Percentiles rank a stretch among this genome's conserved stretches.
phyloP scores from a whole-genome alignment of 2,329 filamentous ascomycete species.

The Hymenoscyphus fraxineus region DNA sequence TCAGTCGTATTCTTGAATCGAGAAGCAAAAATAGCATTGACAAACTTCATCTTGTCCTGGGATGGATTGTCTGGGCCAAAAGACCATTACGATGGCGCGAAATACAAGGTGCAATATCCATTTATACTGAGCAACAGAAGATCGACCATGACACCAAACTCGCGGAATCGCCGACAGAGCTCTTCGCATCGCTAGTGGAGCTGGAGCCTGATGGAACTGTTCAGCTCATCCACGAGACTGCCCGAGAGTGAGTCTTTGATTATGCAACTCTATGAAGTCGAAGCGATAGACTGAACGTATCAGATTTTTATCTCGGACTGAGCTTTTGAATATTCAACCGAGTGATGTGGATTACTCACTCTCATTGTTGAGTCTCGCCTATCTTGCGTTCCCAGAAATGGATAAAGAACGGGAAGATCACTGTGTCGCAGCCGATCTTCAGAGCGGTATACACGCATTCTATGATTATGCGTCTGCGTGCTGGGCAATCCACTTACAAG shows the following conservation, averaged over 20 bases:
- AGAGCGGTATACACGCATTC: slow-evolving; percentile 27
- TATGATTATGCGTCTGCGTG: slow-evolving; percentile 32
- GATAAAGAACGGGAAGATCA: slow-evolving; percentile 12
- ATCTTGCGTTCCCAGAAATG: slow-evolving; percentile 32
- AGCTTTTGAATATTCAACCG: no score
- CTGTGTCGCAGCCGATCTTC: neutral
- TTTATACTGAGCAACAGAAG: slow-evolving; percentile 30
- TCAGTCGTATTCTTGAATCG: no score
- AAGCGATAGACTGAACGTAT: no score
- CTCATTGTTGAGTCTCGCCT: slow-evolving; percentile 21
- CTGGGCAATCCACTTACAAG: slow-evolving; percentile 31
- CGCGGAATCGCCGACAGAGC: slow-evolving; percentile 31
- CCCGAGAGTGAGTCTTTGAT: no score
- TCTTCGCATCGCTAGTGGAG: slow-evolving; percentile 38
- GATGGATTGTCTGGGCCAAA: slow-evolving; percentile 40
- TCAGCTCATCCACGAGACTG: no score
- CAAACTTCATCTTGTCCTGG: slow-evolving; percentile 20
- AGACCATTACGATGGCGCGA: slow-evolving; percentile 41
- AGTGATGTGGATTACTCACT: no score
- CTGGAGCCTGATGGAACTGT: slow-evolving; percentile 35
- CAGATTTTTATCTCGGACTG: no score
- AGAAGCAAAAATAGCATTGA: no score
- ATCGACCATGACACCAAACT: slow-evolving; percentile 32
- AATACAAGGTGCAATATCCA: slow-evolving; percentile 38
- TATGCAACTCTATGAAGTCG: no score